phyloP scores from a whole-genome alignment of 2,329 filamentous ascomycete genomes.

The Colletotrichum liriopes region DNA sequence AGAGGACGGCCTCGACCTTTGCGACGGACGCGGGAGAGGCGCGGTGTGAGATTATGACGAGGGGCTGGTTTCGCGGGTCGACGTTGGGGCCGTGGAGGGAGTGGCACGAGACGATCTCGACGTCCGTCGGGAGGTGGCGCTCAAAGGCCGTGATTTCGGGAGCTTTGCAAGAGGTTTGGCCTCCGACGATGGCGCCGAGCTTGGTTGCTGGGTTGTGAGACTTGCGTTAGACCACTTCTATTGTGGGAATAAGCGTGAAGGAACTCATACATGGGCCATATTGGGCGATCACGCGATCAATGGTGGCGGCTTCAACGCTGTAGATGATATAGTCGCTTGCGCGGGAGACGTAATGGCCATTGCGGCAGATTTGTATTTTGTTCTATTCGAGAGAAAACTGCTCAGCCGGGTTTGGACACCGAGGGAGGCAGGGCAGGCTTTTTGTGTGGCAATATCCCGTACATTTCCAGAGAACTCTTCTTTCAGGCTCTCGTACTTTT shows the following conservation, averaged over 20 bases:
- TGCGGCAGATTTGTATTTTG: constrained; percentile 89
- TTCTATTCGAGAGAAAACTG: constrained; percentile 62
- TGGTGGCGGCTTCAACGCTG: constrained; percentile 94
- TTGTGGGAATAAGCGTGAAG: constrained; percentile 35
- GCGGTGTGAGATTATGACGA: constrained; percentile 95
- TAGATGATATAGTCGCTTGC: constrained; percentile 99
- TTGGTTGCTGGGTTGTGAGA: constrained; percentile 80
- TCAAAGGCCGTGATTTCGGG: constrained; percentile 97
- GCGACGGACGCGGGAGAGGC: constrained; percentile 82
- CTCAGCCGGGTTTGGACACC: constrained; percentile 34
- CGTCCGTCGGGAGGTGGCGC: constrained; percentile 86
- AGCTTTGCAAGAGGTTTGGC: constrained; percentile 98
- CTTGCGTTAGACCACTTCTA: constrained; percentile 17
- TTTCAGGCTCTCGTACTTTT: constrained; percentile 86
- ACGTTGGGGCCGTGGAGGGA: constrained; percentile 95
- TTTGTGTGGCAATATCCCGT: constrained; percentile 58
- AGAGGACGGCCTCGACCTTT: constrained; percentile 86
- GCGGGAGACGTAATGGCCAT: constrained; percentile 96
- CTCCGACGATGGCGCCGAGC: constrained; percentile 93
- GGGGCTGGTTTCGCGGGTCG: constrained; percentile 88
- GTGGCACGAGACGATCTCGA: constrained; percentile 95
- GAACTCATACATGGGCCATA: constrained; percentile 87
- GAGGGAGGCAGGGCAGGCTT: constrained; percentile 25
- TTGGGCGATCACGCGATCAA: constrained; percentile 87
- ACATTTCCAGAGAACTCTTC: constrained; percentile 90